phyloP scores from a whole-genome alignment of 495 filamentous ascomycete genomes.

The Tuber calosporum region DNA sequence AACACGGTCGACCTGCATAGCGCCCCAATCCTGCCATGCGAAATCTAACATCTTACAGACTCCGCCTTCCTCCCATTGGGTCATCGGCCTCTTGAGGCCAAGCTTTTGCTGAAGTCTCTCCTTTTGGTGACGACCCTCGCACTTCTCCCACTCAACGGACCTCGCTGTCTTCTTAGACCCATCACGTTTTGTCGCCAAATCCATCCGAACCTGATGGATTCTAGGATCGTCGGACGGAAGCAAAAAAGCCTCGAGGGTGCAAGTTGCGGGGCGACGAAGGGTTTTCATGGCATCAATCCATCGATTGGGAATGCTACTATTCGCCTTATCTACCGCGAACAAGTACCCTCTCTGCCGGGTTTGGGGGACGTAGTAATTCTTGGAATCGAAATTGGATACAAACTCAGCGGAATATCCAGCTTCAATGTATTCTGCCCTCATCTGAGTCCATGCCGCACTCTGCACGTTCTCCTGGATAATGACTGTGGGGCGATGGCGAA shows the following conservation, averaged over 20 bases:
- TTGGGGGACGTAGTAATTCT: conserved; percentile 72
- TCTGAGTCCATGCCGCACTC: conserved; percentile 56
- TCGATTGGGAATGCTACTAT: conserved; percentile 38
- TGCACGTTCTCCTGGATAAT: conserved; percentile 71
- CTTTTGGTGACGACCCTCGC: conserved; percentile 52
- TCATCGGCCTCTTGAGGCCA: conserved; percentile 52
- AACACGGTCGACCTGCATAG: conserved; percentile 51
- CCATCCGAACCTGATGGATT: conserved; percentile 49
- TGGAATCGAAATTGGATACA: conserved; percentile 54
- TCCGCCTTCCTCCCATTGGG: conserved; percentile 52
- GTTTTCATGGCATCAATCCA: conserved; percentile 45
- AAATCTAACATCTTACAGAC: conserved; percentile 52
- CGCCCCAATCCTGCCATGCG: conserved; percentile 49
- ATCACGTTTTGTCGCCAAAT: conserved; percentile 40
- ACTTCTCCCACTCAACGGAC: conserved; percentile 53
- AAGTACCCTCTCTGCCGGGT: conserved; percentile 69
- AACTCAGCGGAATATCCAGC: conserved; percentile 52
- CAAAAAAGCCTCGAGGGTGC: conserved; percentile 58
- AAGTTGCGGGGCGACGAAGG: conserved; percentile 56
- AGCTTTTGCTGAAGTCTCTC: conserved; percentile 48
- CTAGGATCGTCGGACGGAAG: conserved; percentile 53
- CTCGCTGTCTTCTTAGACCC: conserved; percentile 28
- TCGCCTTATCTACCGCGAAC: conserved; percentile 51
- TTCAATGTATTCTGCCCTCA: conserved; percentile 48
- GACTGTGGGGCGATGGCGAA: conserved; percentile 52